Evolutionary conservation across 176 grass and related monocot species (phyloP).

Genomic region (Olyra latifolia): DNA sequence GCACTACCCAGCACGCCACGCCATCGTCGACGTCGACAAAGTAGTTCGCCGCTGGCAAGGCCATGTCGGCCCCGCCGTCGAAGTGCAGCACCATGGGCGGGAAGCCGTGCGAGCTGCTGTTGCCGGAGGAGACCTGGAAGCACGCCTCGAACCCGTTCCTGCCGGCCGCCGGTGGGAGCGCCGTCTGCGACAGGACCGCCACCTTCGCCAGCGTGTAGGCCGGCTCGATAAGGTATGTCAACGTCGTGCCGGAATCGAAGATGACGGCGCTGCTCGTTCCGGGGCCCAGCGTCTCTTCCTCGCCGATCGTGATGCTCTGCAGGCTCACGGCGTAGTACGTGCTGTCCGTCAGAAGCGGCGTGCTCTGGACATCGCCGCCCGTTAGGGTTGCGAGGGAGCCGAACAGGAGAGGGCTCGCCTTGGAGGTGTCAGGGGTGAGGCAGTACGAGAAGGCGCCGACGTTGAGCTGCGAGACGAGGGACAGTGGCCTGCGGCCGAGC

Average conservation of each 20-base stretch:
- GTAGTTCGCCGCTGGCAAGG: not conserved
- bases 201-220: not conserved
- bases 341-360: not conserved
- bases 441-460: not conserved
- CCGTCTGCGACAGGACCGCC: not conserved
- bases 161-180: not conserved
- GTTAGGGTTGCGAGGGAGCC: not conserved
- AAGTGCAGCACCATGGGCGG: constrained; percentile 20
- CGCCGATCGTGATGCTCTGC: not conserved
- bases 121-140: not conserved
- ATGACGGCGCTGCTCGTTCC: not conserved
- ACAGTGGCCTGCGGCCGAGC: not conserved
- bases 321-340: constrained; percentile 8
- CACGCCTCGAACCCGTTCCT: not conserved
- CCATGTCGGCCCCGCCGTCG: constrained; percentile 27
- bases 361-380: not conserved
- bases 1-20: not conserved
- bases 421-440: not conserved
- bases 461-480: not conserved
- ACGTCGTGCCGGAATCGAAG: constrained; percentile 33
- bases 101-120: not conserved
- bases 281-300: not conserved
- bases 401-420: constrained; percentile 19
- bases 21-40: not conserved
- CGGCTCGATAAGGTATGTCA: constrained; percentile 13